Evolutionary conservation across 805 yeast genomes (phyloP), one percentile per base, ranked within the genome.

Genomic region (Zygosaccharomyces siamensis): DNA sequence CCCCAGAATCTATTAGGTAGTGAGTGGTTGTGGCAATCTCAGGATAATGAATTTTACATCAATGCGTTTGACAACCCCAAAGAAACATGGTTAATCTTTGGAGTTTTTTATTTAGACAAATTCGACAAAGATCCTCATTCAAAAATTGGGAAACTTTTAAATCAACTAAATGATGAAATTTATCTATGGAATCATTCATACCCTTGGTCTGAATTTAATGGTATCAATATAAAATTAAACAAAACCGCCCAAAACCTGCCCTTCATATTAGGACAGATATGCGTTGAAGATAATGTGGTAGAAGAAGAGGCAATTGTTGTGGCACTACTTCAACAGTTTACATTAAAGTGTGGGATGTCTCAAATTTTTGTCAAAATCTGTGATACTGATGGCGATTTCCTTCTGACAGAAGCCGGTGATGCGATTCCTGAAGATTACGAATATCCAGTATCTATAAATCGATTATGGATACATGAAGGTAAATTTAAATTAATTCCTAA

Each of bases 311-410:
- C 74, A 63, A 58, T 81, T 5, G 52, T 79, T 4, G 60, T 74
- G 1, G 60, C 67, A 5, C 43, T 80, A 0, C 56, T 81, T 5
- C 66, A 62, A 49, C 61, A 69, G 3, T 66, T 77, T 45, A 66
- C 76, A 4, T 53, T 30, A 21, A 53, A 36, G 12, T 41, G 35
- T 18, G 20, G 47, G 6, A 56, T 55, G 4, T 46, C 66, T 54
- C 44, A 74, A 72, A 45, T 78, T 2, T 77, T 67, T 56, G 69
- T 79, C 4, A 77, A 73, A 35, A 51, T 70, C 2, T 67, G 70
- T 50, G 87, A 81, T 56, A 71, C 74, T 1, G 84, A 78, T 40
- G 79, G 82, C 6, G 88, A 83, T 49, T 74, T 77, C 40, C 44
- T 81, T 7, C 58, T 83, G 39, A 71, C 77, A 7, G 83, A 79